Conservation (phyloP, 805 yeast species). For the Wickerhamiella nectarea region DNA sequence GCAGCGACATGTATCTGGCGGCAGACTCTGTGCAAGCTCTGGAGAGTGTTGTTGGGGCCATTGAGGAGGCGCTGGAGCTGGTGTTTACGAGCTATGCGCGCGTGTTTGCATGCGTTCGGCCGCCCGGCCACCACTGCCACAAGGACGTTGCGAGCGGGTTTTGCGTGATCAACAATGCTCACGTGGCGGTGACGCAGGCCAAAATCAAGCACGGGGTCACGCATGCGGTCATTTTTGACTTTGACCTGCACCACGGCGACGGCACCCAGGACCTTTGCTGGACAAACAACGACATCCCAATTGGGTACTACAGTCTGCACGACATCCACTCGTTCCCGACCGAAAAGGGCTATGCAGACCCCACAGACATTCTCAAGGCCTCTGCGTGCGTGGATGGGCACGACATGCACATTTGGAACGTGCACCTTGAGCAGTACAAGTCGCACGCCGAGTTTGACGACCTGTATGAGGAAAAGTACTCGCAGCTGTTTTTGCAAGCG, state of each 20-base stretch:
- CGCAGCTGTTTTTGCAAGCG: conserved; percentile 49
- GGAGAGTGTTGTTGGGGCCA: conserved; percentile 64
- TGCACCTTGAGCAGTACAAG: conserved; percentile 56
- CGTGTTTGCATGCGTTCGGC: conserved; percentile 58
- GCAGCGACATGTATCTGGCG: conserved; percentile 67
- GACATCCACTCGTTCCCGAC: conserved; percentile 81
- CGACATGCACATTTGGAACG: conserved; percentile 69
- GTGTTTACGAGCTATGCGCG: conserved; percentile 28
- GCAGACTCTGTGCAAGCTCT: conserved; percentile 54
- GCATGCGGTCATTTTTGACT: conserved; percentile 70
- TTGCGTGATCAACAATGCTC: conserved; percentile 69
- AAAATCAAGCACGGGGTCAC: conserved; percentile 46
- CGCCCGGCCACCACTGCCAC: conserved; percentile 83
- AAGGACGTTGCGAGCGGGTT: conserved; percentile 77
- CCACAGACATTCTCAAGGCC: conserved; percentile 58
- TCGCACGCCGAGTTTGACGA: conserved; percentile 51
- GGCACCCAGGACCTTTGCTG: conserved; percentile 80
- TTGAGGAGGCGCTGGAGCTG: conserved; percentile 56
- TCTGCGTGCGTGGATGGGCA: conserved; percentile 68
- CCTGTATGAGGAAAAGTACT: conserved; percentile 48
- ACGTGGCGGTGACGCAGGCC: conserved; percentile 69
- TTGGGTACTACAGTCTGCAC: conserved; percentile 73
- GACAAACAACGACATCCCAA: conserved; percentile 31
- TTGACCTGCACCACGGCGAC: conserved; percentile 81
- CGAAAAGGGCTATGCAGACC: conserved; percentile 61